A percentile compares a stretch with the other conserved stretches of the same genome.
phyloP scores from a whole-genome alignment of 208 protist genomes.

The Tetramitus jugosus region DNA sequence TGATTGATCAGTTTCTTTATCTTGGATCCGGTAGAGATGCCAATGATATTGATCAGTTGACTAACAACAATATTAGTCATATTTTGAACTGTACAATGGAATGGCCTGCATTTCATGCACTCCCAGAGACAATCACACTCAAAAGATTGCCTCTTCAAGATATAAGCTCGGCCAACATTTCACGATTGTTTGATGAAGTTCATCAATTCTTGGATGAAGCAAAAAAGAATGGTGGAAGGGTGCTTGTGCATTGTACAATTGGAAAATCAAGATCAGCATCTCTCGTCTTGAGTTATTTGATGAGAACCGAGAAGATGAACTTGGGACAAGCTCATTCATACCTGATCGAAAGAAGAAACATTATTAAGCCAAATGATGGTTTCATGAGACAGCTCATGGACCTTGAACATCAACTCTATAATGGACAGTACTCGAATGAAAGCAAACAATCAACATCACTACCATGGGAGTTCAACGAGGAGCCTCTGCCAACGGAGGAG shows the following conservation, averaged over 20 bases:
- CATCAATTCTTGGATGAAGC: neutral
- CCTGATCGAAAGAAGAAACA: neutral
- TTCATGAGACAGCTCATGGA: constrained; percentile 7
- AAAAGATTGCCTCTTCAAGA: neutral
- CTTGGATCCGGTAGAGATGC: constrained; percentile 9
- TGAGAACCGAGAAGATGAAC: neutral
- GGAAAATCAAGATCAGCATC: constrained; percentile 16
- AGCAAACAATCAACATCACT: neutral
- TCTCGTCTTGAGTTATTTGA: constrained; percentile 2
- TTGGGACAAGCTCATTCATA: neutral
- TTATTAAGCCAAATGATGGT: constrained; percentile 22
- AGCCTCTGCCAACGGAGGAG: neutral
- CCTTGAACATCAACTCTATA: neutral
- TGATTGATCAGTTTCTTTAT: constrained; percentile 13
- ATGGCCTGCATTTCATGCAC: neutral
- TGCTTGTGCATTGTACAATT: constrained; percentile 12
- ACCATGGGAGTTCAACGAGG: neutral
- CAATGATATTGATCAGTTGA: neutral
- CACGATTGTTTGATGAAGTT: neutral
- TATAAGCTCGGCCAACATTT: neutral
- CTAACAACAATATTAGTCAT: neutral
- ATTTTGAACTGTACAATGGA: constrained; percentile 10
- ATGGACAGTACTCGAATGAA: neutral
- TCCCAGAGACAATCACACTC: neutral
- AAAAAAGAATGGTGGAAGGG: neutral